Evolutionary conservation across 176 grass and related monocot genomes (phyloP), one percentile per base, ranked within the genome.

Genomic region (Avena insularis): DNA sequence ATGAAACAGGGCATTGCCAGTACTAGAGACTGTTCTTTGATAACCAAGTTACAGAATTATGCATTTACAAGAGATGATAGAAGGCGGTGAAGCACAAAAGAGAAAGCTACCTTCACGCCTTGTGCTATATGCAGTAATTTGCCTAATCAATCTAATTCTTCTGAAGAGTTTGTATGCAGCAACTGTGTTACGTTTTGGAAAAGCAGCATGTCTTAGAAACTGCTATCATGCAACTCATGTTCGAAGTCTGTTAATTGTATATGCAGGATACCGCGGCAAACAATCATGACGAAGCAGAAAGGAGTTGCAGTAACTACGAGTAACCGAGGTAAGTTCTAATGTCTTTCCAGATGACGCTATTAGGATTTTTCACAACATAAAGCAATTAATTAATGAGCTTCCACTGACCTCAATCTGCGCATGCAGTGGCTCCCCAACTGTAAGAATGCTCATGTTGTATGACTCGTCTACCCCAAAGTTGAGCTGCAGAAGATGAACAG

Each of bases 381-480:
- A 88, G 25, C 74, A 81, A 8, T 57, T 19, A 19, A 15, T 36
- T 57, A 57, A 15, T 36, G 12, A 60, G 5, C 67, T 75, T 75
- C 6, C 81, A 80, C 90, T 89, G 43, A 92, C 93, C 92, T 98
- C 79, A 68, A 98, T 96, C 73, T 89, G 75, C 82, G 89, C 96
- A 47, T 92, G 91, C 27, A 92, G 27, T 54, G 85, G 85, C 43
- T 89, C 79, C 54, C 93, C 93, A 77, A 17, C 61, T 85, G 90
- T 88, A 51, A 89, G 92, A 56, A 98, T 80, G 85, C 80, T 83
- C 49, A 98, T 84, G 55, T 77, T 91, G 57, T 98, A 96, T 31
- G 96, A 98, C 79, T 98, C 96, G 77, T 98, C 92, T 13, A 91
- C 71, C 35, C 93, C 92, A 78, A 88, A 98, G 64, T 90, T 91